A percentile compares a stretch with the other conserved stretches of the same genome.
phyloP scores from a whole-genome alignment of 2,329 filamentous ascomycete species.

The Aciculosporium take region DNA sequence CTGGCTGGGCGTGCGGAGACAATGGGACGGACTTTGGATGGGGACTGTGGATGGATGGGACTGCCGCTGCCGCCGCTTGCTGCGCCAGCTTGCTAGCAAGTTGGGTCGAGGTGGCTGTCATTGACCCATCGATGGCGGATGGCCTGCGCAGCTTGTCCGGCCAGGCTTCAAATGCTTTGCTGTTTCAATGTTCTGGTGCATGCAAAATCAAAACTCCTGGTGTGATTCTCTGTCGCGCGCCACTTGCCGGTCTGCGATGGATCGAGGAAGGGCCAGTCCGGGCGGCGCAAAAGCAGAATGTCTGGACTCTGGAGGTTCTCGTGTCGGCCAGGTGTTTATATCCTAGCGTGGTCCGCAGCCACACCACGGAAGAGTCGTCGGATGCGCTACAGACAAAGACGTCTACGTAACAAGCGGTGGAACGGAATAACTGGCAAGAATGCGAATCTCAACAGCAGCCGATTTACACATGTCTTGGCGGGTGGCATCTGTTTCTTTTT shows the following conservation, averaged over 20 bases:
- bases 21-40: background rate
- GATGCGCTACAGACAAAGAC: background rate
- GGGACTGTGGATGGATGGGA: background rate
- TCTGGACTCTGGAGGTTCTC: too few relatives aligned
- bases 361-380: too few relatives aligned
- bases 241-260: background rate
- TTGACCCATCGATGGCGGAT: background rate
- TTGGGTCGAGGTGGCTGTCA: background rate
- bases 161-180: too few relatives aligned
- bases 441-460: too few relatives aligned
- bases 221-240: background rate
- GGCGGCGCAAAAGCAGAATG: background rate
- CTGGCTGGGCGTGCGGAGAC: slow-evolving; percentile 1
- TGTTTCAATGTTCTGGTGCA: too few relatives aligned
- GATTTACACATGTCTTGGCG: too few relatives aligned
- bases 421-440: background rate
- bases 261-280: background rate
- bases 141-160: too few relatives aligned
- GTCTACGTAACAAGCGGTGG: background rate
- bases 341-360: too few relatives aligned
- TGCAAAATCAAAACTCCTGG: too few relatives aligned
- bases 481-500: too few relatives aligned
- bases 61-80: background rate
- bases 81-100: slow-evolving; percentile 4
- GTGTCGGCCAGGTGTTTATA: too few relatives aligned